These are phyloP conservation scores for Aureobasidium sp. DNA, from an alignment of 2,329 filamentous ascomycete species.

Conservation along the genomic window DNA sequence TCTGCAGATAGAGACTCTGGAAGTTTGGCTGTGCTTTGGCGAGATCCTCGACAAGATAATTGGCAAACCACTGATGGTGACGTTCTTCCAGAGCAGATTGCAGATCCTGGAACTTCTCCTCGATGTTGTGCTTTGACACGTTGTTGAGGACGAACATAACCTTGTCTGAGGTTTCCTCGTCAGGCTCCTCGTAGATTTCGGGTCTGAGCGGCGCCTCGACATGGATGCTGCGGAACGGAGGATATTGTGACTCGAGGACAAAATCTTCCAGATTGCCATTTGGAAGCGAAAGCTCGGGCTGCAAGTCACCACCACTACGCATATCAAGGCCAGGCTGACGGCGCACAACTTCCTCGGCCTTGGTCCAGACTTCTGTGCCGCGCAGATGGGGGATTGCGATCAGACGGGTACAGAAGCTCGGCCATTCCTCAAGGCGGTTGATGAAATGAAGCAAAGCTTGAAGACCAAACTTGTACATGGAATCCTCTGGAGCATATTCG, in stretches of 20 bases:
- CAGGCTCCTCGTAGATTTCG: conserved; percentile 68
- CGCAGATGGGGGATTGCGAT: conserved; percentile 73
- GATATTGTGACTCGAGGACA: conserved; percentile 51
- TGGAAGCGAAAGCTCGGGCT: conserved; percentile 32
- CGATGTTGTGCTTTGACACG: conserved; percentile 80
- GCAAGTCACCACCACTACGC: not conserved
- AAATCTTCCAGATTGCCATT: conserved; percentile 66
- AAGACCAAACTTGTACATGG: conserved; percentile 97
- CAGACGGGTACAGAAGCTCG: conserved; percentile 83
- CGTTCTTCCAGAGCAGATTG: conserved; percentile 67
- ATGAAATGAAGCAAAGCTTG: conserved; percentile 89
- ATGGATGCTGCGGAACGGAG: conserved; percentile 70
- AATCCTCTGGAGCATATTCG: conserved; percentile 70
- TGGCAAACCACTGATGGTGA: conserved; percentile 94
- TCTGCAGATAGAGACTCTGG: conserved; percentile 82
- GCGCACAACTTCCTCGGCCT: conserved; percentile 70
- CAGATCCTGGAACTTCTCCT: conserved; percentile 75
- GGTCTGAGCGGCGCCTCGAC: conserved; percentile 60
- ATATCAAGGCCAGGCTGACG: conserved; percentile 51
- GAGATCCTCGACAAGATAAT: conserved; percentile 88
- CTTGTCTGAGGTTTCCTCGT: conserved; percentile 79
- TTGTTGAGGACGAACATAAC: conserved; percentile 97
- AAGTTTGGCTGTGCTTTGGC: conserved; percentile 98
- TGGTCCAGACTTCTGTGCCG: conserved; percentile 67
- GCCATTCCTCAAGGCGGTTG: conserved; percentile 80